phyloP scores from a whole-genome alignment of 768 basidiomycete species.

The Krasilnikovozyma curviuscula region DNA sequence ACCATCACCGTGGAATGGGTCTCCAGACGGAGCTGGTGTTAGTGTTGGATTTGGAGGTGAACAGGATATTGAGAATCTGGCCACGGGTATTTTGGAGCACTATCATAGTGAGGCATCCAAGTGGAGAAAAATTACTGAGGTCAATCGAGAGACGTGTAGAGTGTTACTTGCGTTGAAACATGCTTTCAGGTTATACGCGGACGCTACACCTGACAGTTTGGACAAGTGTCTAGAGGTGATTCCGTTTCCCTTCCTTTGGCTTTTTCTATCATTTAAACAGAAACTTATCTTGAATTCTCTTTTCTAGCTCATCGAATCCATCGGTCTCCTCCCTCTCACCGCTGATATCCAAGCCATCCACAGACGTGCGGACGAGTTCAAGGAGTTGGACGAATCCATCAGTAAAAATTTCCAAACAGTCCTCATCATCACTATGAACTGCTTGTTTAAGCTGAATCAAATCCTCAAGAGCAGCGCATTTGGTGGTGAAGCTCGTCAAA shows the following conservation, averaged over 20 bases:
- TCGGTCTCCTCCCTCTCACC: slow-evolving; percentile 66
- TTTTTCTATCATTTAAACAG: neutral
- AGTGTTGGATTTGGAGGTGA: slow-evolving; percentile 54
- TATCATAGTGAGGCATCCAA: slow-evolving; percentile 42
- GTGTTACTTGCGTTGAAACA: slow-evolving; percentile 60
- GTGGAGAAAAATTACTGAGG: slow-evolving; percentile 45
- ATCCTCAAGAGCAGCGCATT: slow-evolving; percentile 49
- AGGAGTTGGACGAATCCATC: slow-evolving; percentile 59
- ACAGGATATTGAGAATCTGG: slow-evolving; percentile 17
- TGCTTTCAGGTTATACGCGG: slow-evolving; percentile 54
- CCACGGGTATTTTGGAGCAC: slow-evolving; percentile 47
- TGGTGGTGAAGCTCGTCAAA: slow-evolving; percentile 55
- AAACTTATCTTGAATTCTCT: neutral
- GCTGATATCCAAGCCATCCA: slow-evolving; percentile 72
- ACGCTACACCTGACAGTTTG: slow-evolving; percentile 43
- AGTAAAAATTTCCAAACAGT: slow-evolving; percentile 78
- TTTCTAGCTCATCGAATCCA: slow-evolving; percentile 64
- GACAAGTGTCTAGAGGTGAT: slow-evolving; percentile 65
- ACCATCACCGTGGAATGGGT: slow-evolving; percentile 23
- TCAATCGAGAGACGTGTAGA: slow-evolving; percentile 35
- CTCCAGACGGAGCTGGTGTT: slow-evolving; percentile 1
- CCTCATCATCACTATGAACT: slow-evolving; percentile 79
- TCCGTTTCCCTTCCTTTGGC: neutral
- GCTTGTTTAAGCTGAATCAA: slow-evolving; percentile 62
- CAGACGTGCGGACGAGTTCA: slow-evolving; percentile 70